Base-by-base conservation (phyloP, 176 grass and related monocot species). In the Aegilops longissima region DNA sequence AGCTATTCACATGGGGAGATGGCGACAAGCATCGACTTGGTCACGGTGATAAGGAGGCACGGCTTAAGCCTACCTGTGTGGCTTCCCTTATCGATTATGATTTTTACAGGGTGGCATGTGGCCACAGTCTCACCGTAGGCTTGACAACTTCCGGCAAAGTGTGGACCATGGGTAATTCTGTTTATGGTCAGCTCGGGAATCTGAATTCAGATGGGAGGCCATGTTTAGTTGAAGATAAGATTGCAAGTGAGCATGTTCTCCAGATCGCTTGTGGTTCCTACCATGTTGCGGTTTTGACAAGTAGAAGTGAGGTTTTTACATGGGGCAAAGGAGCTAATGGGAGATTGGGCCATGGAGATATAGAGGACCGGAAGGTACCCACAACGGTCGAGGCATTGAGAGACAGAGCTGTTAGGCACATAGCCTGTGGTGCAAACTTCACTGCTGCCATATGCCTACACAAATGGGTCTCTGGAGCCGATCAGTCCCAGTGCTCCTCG, bases 1-100 rank as follows among this genome's bases (percentile, higher is more conserved):
- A 98, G 80, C 75, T 98, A n/a, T 98, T 98, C 81, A 98, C 93
- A 66, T 98, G 96, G 96, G 96, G 96, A 83, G 96, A 98, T 83
- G 96, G 96, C 38, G 96, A 98, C 86, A 98, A 98, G 86, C 88
- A 92, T 73, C 91, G 93, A 70, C 93, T 98, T 35, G 96, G 96
- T 84, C 96, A 98, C 77, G 92, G 92, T 72, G 96, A 98, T 74
- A 98, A 91, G 84, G 96, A 93, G 40, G 44, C 84, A 86, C 84
- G 92, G 81, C 93, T 98, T 44, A 92, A 96, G 83, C 96, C 96
- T 14, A 98, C 96, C 39, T 98, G 93, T 63, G 93, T 98, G 24
- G 76, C 93, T 79, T 94, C 92, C 3, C 87, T 98, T 86, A 98
- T 98, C 79, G 96, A 98, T 62, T 84, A 94, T 82, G 93, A 96